phyloP scores from a whole-genome alignment of 2,329 filamentous ascomycete species.

The Penicillium sp. region DNA sequence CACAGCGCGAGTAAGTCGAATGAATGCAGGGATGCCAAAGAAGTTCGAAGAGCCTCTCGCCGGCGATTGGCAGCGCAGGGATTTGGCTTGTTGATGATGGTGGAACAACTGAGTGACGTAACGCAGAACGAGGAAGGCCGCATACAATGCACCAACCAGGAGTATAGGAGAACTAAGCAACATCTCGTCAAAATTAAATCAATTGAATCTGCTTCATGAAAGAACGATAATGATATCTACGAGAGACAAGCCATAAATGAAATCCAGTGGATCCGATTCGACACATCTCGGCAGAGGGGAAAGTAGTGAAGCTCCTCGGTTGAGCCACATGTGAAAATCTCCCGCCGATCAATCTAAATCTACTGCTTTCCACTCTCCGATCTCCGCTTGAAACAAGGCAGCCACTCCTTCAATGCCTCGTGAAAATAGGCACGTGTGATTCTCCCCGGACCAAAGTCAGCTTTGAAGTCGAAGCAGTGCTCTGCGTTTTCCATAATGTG shows the following conservation, averaged over 20 bases:
- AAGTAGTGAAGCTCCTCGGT: slow-evolving; percentile 9
- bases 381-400: slow-evolving; percentile 37
- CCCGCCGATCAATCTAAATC: not conserved
- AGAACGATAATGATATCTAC: not conserved
- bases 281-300: not conserved
- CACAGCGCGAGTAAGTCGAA: slow-evolving; percentile 21
- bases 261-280: slow-evolving; percentile 2
- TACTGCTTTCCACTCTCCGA: no score
- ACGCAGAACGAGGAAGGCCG: slow-evolving; percentile 20
- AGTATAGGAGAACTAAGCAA: slow-evolving; percentile 16
- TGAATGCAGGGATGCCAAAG: slow-evolving; percentile 25
- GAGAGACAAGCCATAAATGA: slow-evolving; percentile 3
- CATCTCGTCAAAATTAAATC: slow-evolving; percentile 13
- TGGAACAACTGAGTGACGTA: slow-evolving; percentile 19
- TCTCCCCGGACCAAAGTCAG: slow-evolving; percentile 28
- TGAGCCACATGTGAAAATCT: slow-evolving; percentile 9
- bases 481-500: slow-evolving; percentile 43
- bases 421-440: slow-evolving; percentile 37
- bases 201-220: not conserved
- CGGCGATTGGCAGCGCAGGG: slow-evolving; percentile 24
- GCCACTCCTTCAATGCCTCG: slow-evolving; percentile 43
- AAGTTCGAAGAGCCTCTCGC: slow-evolving; percentile 8
- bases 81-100: slow-evolving; percentile 23
- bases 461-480: slow-evolving; percentile 48
- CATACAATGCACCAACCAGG: slow-evolving; percentile 18